phyloP scores from a whole-genome alignment of 768 basidiomycete genomes.

The Suillus subluteus region DNA sequence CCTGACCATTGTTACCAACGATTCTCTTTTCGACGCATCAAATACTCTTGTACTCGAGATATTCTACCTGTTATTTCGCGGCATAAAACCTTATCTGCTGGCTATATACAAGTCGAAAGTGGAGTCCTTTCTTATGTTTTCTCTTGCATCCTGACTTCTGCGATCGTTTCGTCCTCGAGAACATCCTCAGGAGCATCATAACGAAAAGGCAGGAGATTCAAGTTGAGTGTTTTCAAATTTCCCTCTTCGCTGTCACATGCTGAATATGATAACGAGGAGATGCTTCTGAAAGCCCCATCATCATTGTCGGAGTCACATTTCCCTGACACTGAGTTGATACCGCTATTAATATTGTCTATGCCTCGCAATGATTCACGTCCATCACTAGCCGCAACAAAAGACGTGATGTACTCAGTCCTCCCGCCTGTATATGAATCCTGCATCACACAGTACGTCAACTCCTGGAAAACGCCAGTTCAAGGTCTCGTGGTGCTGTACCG shows the following conservation, averaged over 20 bases:
- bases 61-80: constrained; percentile 87
- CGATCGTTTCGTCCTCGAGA: too few species aligned
- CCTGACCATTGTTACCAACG: constrained; percentile 84
- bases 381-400: neutral
- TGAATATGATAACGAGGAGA: too few species aligned
- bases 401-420: neutral
- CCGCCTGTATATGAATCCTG: neutral
- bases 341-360: too few species aligned
- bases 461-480: too few species aligned
- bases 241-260: too few species aligned
- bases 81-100: constrained; percentile 69
- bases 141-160: constrained; percentile 16
- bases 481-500: too few species aligned
- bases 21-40: constrained; percentile 79
- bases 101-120: constrained; percentile 69
- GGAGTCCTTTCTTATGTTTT: constrained; percentile 9
- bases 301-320: too few species aligned
- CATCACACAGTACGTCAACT: constrained; percentile 3
- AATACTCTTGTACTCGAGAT: constrained; percentile 94
- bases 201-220: too few species aligned
- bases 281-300: too few species aligned
- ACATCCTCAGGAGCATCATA: too few species aligned
- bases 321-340: neutral
- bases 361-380: neutral
- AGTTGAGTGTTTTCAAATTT: too few species aligned